Base-by-base conservation (phyloP, 179 eudicot genomes). In the Kewa caespitosa region DNA sequence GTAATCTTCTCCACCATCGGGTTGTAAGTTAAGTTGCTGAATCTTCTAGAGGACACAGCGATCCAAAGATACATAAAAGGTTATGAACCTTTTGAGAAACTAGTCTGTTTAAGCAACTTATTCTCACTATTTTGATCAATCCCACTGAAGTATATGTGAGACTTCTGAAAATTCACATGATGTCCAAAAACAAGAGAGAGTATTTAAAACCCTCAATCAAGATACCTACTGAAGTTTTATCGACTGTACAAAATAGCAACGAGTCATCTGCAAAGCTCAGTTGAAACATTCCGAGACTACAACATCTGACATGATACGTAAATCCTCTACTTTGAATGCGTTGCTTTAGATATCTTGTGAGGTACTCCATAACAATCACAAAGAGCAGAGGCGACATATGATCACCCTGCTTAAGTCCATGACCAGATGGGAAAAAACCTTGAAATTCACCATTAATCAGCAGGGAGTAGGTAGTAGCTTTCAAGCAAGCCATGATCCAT, bases 251-350 rank as follows among this genome's bases (percentile, higher is more conserved):
- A 18, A 69, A n/a, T n/a, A n/a, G n/a, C n/a, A n/a, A n/a, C n/a
- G n/a, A 39, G 13, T 69, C 73, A 48, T 69, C 59, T 14, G 60
- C 59, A 69, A 69, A 69, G 37, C 38, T 25, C 0, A 69, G 28
- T 11, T 43, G 52, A 43, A 11, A 7, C 5, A 69, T 8, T 12
- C 25, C 46, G 18, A n/a, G 18, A 1, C 1, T 1, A 4, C 7
- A 14, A 30, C 73, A 69, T 15, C 34, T 38, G 4, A 38, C 59
- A 17, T 69, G 59, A 17, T 8, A 69, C 20, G 27, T 3, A 22
- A 69, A 22, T 28, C 7, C 34, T 10, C 13, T 27, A 12, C 3
- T 2, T 6, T 5, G 17, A 4, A 6, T 30, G 2, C 12, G 30
- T 55, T 23, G 23, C 62, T 55, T 10, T 5, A 69, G 32, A 7